A percentile compares a stretch with the other conserved stretches of the same genome.
Evolutionary conservation across 176 grass and related monocot genomes (phyloP).

Genomic region (Poa annua): DNA sequence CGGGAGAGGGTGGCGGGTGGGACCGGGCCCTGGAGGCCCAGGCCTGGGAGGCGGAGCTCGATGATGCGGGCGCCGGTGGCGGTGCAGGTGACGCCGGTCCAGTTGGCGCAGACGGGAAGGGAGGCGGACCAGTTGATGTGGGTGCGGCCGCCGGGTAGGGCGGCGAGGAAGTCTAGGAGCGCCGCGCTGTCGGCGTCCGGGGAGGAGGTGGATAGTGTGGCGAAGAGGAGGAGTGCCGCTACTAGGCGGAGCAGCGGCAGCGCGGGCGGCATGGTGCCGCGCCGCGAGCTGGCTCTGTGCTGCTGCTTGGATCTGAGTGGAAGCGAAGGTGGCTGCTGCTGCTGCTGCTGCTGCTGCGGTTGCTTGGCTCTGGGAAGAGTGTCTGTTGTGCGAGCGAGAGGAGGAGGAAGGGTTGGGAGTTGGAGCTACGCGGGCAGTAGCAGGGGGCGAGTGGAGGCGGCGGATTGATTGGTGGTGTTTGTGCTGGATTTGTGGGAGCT

Average conservation of each 20-base stretch:
- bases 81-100: slow-evolving; percentile 92
- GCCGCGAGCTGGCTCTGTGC: neutral
- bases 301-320: slow-evolving; percentile 37
- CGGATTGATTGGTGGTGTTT: neutral
- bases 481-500: slow-evolving; percentile 40
- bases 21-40: slow-evolving; percentile 66
- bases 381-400: neutral
- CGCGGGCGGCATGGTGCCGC: slow-evolving; percentile 3
- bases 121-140: slow-evolving; percentile 65
- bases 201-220: slow-evolving; percentile 12
- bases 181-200: slow-evolving; percentile 67
- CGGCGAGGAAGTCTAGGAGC: slow-evolving; percentile 66
- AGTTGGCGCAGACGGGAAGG: slow-evolving; percentile 56
- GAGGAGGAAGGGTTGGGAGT: neutral
- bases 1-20: slow-evolving; percentile 64
- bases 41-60: slow-evolving; percentile 69
- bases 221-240: slow-evolving; percentile 30
- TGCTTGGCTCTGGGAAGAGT: slow-evolving; percentile 27
- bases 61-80: slow-evolving; percentile 56
- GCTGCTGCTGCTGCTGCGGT: slow-evolving; percentile 16
- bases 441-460: neutral
- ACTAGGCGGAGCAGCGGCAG: neutral
- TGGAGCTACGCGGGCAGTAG: neutral
- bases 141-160: slow-evolving; percentile 16
- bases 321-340: slow-evolving; percentile 3